A percentile compares a stretch with the other conserved stretches of the same genome.
Conservation (phyloP, 345 rosid genomes). For the Salix brachista region DNA sequence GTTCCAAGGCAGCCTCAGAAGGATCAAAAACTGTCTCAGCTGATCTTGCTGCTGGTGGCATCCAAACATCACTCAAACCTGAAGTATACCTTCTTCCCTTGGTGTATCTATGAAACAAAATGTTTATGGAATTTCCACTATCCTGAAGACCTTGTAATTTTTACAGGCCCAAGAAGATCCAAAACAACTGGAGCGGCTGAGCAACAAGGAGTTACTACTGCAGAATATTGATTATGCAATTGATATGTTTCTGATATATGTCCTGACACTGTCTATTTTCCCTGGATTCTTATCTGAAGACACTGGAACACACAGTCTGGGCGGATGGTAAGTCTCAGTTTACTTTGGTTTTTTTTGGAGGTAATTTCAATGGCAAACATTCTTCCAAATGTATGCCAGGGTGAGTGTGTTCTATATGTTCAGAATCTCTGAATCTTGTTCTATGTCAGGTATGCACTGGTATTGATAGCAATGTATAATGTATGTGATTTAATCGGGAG, state of each 20-base stretch:
- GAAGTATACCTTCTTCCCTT: conserved; percentile 16
- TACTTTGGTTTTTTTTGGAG: background rate
- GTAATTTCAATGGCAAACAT: background rate
- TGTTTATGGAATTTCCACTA: background rate
- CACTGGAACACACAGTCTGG: conserved; percentile 68
- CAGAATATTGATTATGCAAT: conserved; percentile 60
- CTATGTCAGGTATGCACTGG: conserved; percentile 64
- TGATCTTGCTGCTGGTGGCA: conserved; percentile 79
- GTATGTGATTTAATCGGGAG: conserved; percentile 62
- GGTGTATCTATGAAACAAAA: background rate
- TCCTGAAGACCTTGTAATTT: background rate
- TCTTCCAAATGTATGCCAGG: too few species aligned
- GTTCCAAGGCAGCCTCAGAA: conserved; percentile 77
- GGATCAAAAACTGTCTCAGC: conserved; percentile 77
- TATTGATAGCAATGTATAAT: conserved; percentile 68
- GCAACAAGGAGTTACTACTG: conserved; percentile 45
- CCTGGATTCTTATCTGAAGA: conserved; percentile 84
- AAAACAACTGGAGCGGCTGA: conserved; percentile 32
- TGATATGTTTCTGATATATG: conserved; percentile 55
- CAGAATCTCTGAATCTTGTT: background rate
- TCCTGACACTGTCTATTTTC: conserved; percentile 66
- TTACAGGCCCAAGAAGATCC: conserved; percentile 34
- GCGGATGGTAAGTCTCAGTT: conserved; percentile 49
- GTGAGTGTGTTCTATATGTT: background rate
- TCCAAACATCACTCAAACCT: conserved; percentile 26